phyloP scores from a whole-genome alignment of 2,329 filamentous ascomycete species.

The Purpureocillium takamizusanense region DNA sequence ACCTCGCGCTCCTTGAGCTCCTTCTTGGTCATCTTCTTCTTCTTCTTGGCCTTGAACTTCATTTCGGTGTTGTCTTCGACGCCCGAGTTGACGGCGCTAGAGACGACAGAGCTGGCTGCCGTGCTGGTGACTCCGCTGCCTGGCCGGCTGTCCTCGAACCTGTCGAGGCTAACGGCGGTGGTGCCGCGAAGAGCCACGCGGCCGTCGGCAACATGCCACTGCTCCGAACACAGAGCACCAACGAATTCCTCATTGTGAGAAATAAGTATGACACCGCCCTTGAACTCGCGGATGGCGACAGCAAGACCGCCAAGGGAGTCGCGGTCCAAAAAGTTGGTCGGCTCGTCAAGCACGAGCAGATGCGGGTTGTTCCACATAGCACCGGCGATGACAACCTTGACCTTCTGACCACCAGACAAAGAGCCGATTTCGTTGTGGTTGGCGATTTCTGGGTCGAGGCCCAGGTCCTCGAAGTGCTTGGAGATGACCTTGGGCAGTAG shows the following conservation, averaged over 20 bases:
- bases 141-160: slow-evolving; percentile 76
- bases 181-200: slow-evolving; percentile 78
- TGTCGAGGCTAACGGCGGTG: slow-evolving; percentile 63
- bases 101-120: slow-evolving; percentile 49
- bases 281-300: slow-evolving; percentile 97
- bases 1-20: slow-evolving; percentile 91
- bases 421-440: slow-evolving; percentile 98
- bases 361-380: slow-evolving; percentile 99
- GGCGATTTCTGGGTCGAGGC: slow-evolving; percentile 92
- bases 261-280: slow-evolving; percentile 97
- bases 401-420: slow-evolving; percentile 93
- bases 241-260: slow-evolving; percentile 99
- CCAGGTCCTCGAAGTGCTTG: slow-evolving; percentile 96
- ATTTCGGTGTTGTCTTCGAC: slow-evolving; percentile 69
- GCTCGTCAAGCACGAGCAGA: slow-evolving; percentile 92
- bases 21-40: slow-evolving; percentile 98
- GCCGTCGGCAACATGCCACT: slow-evolving; percentile 89
- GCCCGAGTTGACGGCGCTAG: slow-evolving; percentile 45
- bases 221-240: slow-evolving; percentile 87
- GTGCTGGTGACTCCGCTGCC: slow-evolving; percentile 47
- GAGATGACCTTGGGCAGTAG: slow-evolving; percentile 89
- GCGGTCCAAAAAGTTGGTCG: slow-evolving; percentile 97
- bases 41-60: slow-evolving; percentile 85
- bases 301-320: slow-evolving; percentile 94
- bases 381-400: slow-evolving; percentile 94